Base-by-base conservation (phyloP, 495 filamentous ascomycete genomes). In the Sabuloglossum arenarium region DNA sequence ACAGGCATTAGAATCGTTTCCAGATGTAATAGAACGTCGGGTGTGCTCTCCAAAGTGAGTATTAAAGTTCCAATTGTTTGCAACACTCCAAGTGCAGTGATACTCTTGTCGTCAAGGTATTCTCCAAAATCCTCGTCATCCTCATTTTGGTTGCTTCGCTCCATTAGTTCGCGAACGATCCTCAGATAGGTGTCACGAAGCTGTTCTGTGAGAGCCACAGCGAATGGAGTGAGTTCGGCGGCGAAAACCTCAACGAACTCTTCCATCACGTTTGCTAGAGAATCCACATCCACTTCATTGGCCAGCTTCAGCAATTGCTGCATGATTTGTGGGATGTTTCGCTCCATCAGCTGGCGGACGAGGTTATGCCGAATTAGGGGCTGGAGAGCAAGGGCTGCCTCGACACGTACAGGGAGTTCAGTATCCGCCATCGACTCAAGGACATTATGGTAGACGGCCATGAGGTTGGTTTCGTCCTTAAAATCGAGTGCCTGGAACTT, bases 321-420 rank as follows among this genome's bases (percentile, higher is more conserved):
- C 91, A 98, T 98, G 65, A 98, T 96, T 63, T 94, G 89, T n/a
- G 93, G 88, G 55, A 98, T 98, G 67, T 87, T 95, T 63, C 90
- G 80, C 69, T 95, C 88, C 93, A 98, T 97, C 60, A 81, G 87
- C 21, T 77, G 81, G 28, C 88, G 83, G 63, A 98, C 96, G 58
- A 88, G 76, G 58, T 97, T 89, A 69, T 98, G 91, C 53, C 91
- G 78, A 60, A 98, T 97, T 49, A 98, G 73, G 29, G 93, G 90
- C 67, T 98, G 91, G 32, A 98, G 73, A 43, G 91, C 93, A 51
- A 98, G 79, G 29, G 91, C 88, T 14, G 91, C 91, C 62, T 93
- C 90, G 21, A 98, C 93, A 49, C 91, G 79, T 12, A 98, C 91
- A 9, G 91, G 91, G 11, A 98, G 73, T 59, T 85, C 85, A 21